These are phyloP conservation scores for Takakia lepidozioides DNA, from an alignment of 225 moss, liverwort and hornwort genomes.

Conservation along the genomic window DNA sequence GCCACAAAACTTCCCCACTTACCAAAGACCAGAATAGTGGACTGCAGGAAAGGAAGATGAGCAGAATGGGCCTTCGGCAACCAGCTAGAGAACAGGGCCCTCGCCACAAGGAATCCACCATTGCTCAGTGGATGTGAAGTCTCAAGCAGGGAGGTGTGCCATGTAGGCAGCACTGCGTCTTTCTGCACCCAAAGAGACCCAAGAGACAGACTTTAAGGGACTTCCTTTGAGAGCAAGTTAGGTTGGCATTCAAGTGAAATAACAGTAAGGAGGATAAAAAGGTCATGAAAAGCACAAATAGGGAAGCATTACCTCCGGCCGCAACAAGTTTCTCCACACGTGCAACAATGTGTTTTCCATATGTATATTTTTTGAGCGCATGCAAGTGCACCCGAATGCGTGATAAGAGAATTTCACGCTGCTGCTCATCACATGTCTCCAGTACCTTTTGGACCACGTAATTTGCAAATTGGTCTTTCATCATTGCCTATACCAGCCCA, in stretches of 20 bases:
- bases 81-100: no score
- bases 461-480: constrained; percentile 96
- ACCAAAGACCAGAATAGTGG: no score
- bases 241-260: no score
- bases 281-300: background rate
- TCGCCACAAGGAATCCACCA: constrained; percentile 4
- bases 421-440: constrained; percentile 92
- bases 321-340: constrained; percentile 99
- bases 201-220: background rate
- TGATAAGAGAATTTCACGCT: constrained; percentile 85
- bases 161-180: constrained; percentile 91
- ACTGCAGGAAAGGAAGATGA: no score
- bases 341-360: constrained; percentile 97
- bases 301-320: constrained; percentile 68
- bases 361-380: constrained; percentile 97
- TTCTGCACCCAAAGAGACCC: constrained; percentile 44
- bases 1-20: constrained; percentile 7
- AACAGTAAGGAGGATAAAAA: no score
- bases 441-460: constrained; percentile 98
- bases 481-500: constrained; percentile 64
- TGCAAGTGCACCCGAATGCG: constrained; percentile 97
- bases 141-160: constrained; percentile 61
- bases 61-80: background rate
- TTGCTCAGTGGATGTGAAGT: constrained; percentile 6
- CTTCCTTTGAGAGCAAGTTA: no score